Percentiles rank a stretch among this genome's conserved stretches.
Conservation (phyloP, 352 stramenopile species). For the Phytophthora boehmeriae region DNA sequence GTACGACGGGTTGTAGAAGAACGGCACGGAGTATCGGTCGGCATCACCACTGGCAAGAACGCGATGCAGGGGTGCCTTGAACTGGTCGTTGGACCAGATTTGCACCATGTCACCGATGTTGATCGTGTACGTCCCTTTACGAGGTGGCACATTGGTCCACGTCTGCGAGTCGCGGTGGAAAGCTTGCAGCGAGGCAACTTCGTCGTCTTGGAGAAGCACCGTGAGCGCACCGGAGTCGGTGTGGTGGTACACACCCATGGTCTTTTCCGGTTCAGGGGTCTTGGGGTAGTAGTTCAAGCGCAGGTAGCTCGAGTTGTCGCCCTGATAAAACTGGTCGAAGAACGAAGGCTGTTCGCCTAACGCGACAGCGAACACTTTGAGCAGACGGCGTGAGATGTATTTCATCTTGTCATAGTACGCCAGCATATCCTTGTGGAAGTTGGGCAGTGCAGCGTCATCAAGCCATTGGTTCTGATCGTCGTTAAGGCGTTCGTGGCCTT, state of each 20-base stretch:
- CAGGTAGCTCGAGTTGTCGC: slow-evolving; percentile 89
- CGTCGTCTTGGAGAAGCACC: slow-evolving; percentile 68
- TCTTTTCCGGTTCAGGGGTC: slow-evolving; percentile 41
- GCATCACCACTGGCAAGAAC: slow-evolving; percentile 43
- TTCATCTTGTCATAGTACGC: slow-evolving; percentile 55
- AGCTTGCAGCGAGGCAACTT: slow-evolving; percentile 61
- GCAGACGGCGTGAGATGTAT: slow-evolving; percentile 53
- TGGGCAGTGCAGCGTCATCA: slow-evolving; percentile 39
- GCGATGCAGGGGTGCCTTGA: slow-evolving; percentile 53
- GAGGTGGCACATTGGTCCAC: slow-evolving; percentile 56
- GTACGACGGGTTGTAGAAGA: slow-evolving; percentile 81
- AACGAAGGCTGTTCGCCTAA: slow-evolving; percentile 48
- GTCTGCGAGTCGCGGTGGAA: slow-evolving; percentile 52
- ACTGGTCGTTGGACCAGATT: slow-evolving; percentile 66
- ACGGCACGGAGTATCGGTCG: slow-evolving; percentile 61
- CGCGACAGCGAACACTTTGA: slow-evolving; percentile 61
- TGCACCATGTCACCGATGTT: slow-evolving; percentile 73
- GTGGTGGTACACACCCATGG: slow-evolving; percentile 68
- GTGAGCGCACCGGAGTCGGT: slow-evolving; percentile 67
- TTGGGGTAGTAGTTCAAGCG: slow-evolving; percentile 93
- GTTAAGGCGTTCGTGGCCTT: slow-evolving; percentile 74
- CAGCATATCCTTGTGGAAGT: slow-evolving; percentile 56
- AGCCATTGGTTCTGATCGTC: slow-evolving; percentile 91
- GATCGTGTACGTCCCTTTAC: slow-evolving; percentile 56
- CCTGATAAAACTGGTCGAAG: slow-evolving; percentile 68